Evolutionary conservation across 305 asterid species (phyloP).

Genomic region (Fraxinus ornus): DNA sequence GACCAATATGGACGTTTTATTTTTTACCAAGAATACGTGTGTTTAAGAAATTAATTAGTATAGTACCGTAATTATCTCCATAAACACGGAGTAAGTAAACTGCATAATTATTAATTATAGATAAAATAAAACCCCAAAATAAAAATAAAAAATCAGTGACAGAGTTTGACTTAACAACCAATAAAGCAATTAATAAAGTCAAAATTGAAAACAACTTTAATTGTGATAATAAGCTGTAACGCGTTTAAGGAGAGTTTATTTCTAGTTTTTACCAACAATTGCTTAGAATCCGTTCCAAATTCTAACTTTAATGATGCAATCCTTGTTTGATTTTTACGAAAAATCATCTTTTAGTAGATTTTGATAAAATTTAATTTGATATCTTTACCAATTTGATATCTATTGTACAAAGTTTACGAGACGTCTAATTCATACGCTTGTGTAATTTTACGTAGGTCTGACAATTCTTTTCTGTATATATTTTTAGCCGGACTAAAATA

Average conservation of each 20-base stretch:
- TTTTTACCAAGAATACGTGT: not conserved
- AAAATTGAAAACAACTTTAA: not conserved
- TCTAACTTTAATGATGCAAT: not conserved
- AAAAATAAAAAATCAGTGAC: not conserved
- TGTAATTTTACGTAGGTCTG: not conserved
- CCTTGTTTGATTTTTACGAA: not conserved
- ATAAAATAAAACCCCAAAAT: not conserved
- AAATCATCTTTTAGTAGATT: no score
- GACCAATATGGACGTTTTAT: not conserved
- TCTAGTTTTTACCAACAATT: not conserved
- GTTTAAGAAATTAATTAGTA: not conserved
- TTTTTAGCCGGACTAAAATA: not conserved
- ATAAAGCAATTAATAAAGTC: conserved; percentile 8
- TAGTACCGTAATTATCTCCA: not conserved
- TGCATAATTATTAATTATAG: not conserved
- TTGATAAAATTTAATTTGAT: not conserved
- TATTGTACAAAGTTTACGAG: not conserved
- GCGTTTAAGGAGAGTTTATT: conserved; percentile 16
- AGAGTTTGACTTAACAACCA: conserved; percentile 14
- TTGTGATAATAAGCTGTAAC: conserved; percentile 12
- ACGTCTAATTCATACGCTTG: not conserved
- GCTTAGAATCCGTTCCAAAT: not conserved
- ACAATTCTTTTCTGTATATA: not conserved
- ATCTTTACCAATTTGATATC: not conserved
- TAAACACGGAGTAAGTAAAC: not conserved